A percentile compares a stretch with the other conserved stretches of the same genome.
Evolutionary conservation across 192 early-diverging fungal species (phyloP).

Genomic region (Geranomyces michiganensis): DNA sequence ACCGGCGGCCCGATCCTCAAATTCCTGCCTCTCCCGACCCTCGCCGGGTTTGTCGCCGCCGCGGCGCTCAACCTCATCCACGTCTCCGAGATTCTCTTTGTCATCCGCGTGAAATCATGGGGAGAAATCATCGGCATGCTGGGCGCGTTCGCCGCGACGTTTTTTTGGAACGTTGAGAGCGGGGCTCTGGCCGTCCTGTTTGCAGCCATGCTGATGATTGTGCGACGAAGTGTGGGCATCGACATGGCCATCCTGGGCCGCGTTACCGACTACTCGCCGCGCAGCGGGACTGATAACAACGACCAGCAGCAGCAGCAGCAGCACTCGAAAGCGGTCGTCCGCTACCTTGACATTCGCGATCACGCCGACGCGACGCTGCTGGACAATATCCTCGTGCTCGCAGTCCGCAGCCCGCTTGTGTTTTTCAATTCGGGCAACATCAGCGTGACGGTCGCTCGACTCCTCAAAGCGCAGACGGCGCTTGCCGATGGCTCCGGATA

Average conservation of each 20-base stretch:
- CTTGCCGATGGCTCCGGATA: not conserved
- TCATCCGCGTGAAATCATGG: conserved; percentile 48
- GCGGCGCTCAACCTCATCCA: conserved; percentile 81
- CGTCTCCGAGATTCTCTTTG: conserved; percentile 76
- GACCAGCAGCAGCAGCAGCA: not conserved
- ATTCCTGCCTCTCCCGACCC: conserved; percentile 75
- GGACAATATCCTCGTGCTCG: conserved; percentile 36
- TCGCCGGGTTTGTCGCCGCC: conserved; percentile 81
- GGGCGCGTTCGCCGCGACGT: conserved; percentile 35
- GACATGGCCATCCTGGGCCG: conserved; percentile 43
- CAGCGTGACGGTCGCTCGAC: conserved; percentile 36
- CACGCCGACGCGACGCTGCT: conserved; percentile 41
- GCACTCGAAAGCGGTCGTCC: not conserved
- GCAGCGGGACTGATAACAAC: not conserved
- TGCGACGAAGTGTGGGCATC: conserved; percentile 33
- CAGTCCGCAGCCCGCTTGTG: conserved; percentile 37
- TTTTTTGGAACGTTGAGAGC: conserved; percentile 29
- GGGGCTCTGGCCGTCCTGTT: conserved; percentile 43
- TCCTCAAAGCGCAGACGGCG: conserved; percentile 35
- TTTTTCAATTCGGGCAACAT: conserved; percentile 50
- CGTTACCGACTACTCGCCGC: not conserved
- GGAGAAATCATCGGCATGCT: conserved; percentile 38
- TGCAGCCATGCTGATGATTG: conserved; percentile 37
- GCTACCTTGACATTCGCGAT: conserved; percentile 35
- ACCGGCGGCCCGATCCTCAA: conserved; percentile 72